phyloP scores from a whole-genome alignment of 2,329 filamentous ascomycete species.

The Penicillium sumatraense region DNA sequence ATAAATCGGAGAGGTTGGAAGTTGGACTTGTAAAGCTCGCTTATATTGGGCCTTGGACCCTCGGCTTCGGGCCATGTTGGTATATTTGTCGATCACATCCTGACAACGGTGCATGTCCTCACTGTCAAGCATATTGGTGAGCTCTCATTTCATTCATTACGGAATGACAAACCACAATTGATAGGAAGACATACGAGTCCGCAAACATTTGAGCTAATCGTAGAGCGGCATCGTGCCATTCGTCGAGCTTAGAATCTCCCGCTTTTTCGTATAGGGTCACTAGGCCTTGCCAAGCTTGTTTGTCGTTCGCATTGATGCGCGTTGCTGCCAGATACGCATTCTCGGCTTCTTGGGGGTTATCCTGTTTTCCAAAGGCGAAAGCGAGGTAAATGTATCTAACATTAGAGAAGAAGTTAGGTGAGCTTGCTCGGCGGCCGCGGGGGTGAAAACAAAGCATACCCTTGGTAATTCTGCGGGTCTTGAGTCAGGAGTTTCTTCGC shows the following conservation, averaged over 20 bases:
- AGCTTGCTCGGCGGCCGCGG: background rate
- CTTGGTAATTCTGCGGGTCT: slow-evolving; percentile 82
- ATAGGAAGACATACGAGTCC: slow-evolving; percentile 63
- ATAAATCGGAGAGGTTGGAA: slow-evolving; percentile 83
- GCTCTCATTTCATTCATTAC: background rate
- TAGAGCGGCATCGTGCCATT: slow-evolving; percentile 75
- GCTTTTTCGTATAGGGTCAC: slow-evolving; percentile 84
- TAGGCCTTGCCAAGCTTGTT: slow-evolving; percentile 90
- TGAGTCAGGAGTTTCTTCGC: slow-evolving; percentile 70
- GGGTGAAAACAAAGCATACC: slow-evolving; percentile 53
- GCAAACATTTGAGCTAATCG: slow-evolving; percentile 76
- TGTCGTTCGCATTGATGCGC: slow-evolving; percentile 71
- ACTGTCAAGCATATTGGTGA: slow-evolving; percentile 32
- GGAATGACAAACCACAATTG: background rate
- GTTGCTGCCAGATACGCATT: slow-evolving; percentile 75
- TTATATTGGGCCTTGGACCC: slow-evolving; percentile 76
- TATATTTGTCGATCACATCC: slow-evolving; percentile 76
- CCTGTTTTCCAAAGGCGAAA: slow-evolving; percentile 79
- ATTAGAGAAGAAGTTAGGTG: slow-evolving; percentile 3
- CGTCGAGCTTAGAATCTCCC: slow-evolving; percentile 67
- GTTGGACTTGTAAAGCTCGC: slow-evolving; percentile 72
- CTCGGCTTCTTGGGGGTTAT: slow-evolving; percentile 73
- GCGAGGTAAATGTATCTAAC: slow-evolving; percentile 80
- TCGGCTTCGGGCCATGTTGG: slow-evolving; percentile 72
- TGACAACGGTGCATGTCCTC: slow-evolving; percentile 65